Conservation (phyloP, 371 early-diverging fungal genomes). For the Mortierella sp. region DNA sequence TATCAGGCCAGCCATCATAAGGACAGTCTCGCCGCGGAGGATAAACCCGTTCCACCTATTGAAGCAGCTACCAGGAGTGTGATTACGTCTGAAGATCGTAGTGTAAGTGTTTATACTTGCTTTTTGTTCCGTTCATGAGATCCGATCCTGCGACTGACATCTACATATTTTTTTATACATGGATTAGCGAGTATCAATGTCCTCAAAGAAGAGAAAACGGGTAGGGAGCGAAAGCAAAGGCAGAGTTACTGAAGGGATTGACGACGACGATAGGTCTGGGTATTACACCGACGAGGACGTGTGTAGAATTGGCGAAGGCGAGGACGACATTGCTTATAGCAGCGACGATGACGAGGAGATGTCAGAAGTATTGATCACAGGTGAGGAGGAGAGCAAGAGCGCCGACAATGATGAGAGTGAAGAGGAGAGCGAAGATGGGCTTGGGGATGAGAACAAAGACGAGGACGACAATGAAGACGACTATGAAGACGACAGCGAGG, state of each 20-base stretch:
- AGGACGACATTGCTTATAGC: background rate
- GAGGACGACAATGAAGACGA: background rate
- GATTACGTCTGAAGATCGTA: too few species aligned
- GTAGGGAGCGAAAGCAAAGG: background rate
- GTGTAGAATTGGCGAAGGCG: background rate
- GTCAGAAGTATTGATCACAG: background rate
- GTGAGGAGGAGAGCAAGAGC: background rate
- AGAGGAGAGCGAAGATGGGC: background rate
- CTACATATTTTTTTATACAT: background rate
- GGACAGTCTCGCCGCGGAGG: background rate
- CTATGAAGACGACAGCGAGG: too few species aligned
- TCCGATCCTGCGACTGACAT: constrained; percentile 3
- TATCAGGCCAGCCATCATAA: background rate
- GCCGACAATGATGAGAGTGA: background rate
- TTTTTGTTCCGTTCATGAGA: background rate
- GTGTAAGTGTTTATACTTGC: background rate
- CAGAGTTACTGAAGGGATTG: background rate
- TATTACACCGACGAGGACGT: background rate
- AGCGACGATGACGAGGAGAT: background rate
- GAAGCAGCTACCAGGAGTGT: background rate
- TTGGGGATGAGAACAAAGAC: background rate
- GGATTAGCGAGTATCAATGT: background rate
- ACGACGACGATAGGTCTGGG: background rate
- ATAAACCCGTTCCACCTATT: background rate
- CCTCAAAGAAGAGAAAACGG: constrained; percentile 1